Conservation (phyloP, 352 stramenopile genomes). For the Phytophthora hibernalis region DNA sequence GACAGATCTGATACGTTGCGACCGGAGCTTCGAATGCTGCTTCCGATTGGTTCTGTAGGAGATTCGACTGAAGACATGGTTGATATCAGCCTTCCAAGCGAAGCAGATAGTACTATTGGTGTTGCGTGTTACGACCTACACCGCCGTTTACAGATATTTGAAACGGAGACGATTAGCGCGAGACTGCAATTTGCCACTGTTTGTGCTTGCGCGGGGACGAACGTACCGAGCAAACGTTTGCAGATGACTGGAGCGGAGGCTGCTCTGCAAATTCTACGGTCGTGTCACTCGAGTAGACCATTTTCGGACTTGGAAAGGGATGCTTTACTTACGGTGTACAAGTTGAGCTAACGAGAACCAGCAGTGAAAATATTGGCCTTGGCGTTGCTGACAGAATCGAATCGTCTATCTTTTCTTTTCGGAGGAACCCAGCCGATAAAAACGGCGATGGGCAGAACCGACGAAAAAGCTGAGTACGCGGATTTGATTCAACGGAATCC, state of each 20-base stretch:
- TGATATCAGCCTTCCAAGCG: conserved; percentile 22
- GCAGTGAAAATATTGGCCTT: conserved; percentile 45
- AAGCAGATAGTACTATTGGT: conserved; percentile 21
- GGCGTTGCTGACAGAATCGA: conserved; percentile 34
- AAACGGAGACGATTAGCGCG: conserved; percentile 43
- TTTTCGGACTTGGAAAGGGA: conserved; percentile 39
- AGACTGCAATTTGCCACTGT: conserved; percentile 53
- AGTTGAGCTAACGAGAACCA: conserved; percentile 50
- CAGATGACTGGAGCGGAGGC: conserved; percentile 60
- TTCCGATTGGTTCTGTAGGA: conserved; percentile 43
- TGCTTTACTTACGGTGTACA: conserved; percentile 31
- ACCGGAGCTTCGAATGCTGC: conserved; percentile 34
- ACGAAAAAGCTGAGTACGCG: conserved; percentile 30
- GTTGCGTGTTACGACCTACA: conserved; percentile 45
- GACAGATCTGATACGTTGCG: conserved; percentile 22
- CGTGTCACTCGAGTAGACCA: conserved; percentile 44
- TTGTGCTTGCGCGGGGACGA: conserved; percentile 35
- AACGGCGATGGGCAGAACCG: conserved; percentile 1
- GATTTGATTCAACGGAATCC: conserved; percentile 39
- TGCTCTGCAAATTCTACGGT: conserved; percentile 47
- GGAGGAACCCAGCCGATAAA: background rate
- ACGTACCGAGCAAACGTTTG: conserved; percentile 38
- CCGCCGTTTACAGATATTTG: conserved; percentile 39
- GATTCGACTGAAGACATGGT: conserved; percentile 19
- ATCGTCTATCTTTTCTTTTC: conserved; percentile 50